Conservation (phyloP, 495 filamentous ascomycete genomes). For the Penicillium egyptiacum region DNA sequence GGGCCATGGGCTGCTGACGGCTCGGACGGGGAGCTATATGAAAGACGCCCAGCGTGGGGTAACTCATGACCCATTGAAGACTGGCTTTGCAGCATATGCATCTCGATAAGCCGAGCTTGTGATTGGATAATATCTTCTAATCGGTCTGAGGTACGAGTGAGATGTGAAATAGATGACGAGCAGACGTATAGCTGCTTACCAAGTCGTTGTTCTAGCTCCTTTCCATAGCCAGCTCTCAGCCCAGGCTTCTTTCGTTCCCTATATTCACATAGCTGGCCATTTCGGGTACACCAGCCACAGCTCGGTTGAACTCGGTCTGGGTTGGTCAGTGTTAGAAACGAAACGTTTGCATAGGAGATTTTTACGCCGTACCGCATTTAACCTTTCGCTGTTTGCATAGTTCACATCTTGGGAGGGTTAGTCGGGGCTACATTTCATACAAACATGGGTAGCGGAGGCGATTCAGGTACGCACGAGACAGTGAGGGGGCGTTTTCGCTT, state of each 20-base stretch:
- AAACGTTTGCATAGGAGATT: neutral
- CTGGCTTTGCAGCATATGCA: conserved; percentile 47
- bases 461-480: conserved; percentile 41
- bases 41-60: conserved; percentile 29
- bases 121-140: conserved; percentile 49
- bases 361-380: conserved; percentile 58
- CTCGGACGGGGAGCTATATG: conserved; percentile 47
- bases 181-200: conserved; percentile 25
- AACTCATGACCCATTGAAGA: conserved; percentile 27
- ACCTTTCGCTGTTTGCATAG: conserved; percentile 84
- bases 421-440: conserved; percentile 3
- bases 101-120: conserved; percentile 49
- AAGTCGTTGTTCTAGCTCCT: conserved; percentile 81
- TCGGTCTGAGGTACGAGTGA: conserved; percentile 35
- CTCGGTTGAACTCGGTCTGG: conserved; percentile 72
- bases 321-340: conserved; percentile 14
- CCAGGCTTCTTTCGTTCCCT: conserved; percentile 85
- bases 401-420: conserved; percentile 60
- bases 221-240: conserved; percentile 79
- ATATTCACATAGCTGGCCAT: conserved; percentile 76
- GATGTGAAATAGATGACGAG: conserved; percentile 1
- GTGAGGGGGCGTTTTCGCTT: conserved; percentile 49
- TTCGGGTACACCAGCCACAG: conserved; percentile 86
- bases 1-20: conserved; percentile 39
- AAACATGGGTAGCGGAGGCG: neutral